Evolutionary conservation across 2,329 filamentous ascomycete genomes (phyloP).

Genomic region (Cercospora zeae-maydis): DNA sequence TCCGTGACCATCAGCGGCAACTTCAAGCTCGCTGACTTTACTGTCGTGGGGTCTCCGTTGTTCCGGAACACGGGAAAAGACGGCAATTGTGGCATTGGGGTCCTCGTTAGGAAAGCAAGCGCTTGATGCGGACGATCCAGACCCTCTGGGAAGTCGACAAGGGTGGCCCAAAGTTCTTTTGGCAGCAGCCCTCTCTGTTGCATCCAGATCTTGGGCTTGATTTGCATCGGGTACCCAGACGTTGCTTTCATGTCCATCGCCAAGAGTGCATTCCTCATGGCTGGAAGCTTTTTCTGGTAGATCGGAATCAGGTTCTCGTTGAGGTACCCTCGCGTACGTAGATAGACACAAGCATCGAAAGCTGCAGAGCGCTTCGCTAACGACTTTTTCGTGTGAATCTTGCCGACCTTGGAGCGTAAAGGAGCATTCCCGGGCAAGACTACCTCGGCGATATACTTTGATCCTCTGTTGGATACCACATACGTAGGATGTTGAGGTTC

Average conservation of each 20-base stretch:
- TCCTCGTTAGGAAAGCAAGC: conserved; percentile 68
- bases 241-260: conserved; percentile 77
- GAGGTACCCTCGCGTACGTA: conserved; percentile 65
- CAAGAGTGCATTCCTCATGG: conserved; percentile 80
- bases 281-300: conserved; percentile 67
- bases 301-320: conserved; percentile 71
- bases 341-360: conserved; percentile 71
- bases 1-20: conserved; percentile 45
- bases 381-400: conserved; percentile 63
- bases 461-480: conserved; percentile 54
- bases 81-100: conserved; percentile 61
- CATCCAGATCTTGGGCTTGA: conserved; percentile 74
- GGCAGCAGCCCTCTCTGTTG: conserved; percentile 46
- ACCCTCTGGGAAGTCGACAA: conserved; percentile 59
- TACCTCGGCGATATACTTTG: conserved; percentile 71
- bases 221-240: conserved; percentile 69
- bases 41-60: conserved; percentile 56
- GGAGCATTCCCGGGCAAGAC: conserved; percentile 73
- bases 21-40: conserved; percentile 48
- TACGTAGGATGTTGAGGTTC: conserved; percentile 54
- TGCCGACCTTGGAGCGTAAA: conserved; percentile 63
- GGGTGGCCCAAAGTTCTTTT: conserved; percentile 56
- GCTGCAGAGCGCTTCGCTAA: conserved; percentile 85
- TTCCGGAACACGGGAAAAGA: conserved; percentile 70
- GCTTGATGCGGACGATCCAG: conserved; percentile 60